A percentile compares a stretch with the other conserved stretches of the same genome.
These are phyloP conservation scores for Rehmannia glutinosa DNA, from an alignment of 257 asterid species.

Conservation along the genomic window DNA sequence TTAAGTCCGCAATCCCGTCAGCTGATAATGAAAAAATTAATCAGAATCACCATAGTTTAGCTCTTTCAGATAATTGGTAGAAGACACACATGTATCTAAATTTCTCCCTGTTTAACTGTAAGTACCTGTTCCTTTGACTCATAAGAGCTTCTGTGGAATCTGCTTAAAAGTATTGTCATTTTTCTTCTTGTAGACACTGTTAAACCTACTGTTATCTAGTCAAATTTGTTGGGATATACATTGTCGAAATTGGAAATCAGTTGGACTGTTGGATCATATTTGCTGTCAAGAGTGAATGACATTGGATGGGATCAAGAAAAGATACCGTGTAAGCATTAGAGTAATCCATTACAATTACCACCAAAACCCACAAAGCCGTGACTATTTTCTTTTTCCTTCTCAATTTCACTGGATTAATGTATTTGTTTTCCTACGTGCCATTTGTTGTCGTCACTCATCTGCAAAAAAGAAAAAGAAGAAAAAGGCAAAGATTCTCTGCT, in stretches of 20 bases:
- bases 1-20: too few species aligned
- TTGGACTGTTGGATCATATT: background rate
- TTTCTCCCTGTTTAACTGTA: too few species aligned
- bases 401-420: background rate
- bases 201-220: background rate
- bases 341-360: background rate
- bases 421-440: background rate
- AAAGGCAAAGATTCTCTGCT: background rate
- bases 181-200: background rate
- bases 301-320: background rate
- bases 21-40: too few species aligned
- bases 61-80: too few species aligned
- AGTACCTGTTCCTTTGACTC: background rate
- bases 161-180: background rate
- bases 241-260: background rate
- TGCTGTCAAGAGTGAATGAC: background rate
- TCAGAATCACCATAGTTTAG: too few species aligned
- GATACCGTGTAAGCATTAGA: background rate
- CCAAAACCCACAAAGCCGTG: background rate
- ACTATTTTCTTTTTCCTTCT: background rate
- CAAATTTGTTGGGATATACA: background rate
- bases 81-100: too few species aligned
- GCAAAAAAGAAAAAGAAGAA: background rate
- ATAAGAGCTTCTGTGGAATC: background rate
- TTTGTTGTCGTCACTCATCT: background rate